Evolutionary conservation across 2,329 filamentous ascomycete species (phyloP), one percentile per base, ranked within the genome.

Genomic region (Delphinella strobiligena): DNA sequence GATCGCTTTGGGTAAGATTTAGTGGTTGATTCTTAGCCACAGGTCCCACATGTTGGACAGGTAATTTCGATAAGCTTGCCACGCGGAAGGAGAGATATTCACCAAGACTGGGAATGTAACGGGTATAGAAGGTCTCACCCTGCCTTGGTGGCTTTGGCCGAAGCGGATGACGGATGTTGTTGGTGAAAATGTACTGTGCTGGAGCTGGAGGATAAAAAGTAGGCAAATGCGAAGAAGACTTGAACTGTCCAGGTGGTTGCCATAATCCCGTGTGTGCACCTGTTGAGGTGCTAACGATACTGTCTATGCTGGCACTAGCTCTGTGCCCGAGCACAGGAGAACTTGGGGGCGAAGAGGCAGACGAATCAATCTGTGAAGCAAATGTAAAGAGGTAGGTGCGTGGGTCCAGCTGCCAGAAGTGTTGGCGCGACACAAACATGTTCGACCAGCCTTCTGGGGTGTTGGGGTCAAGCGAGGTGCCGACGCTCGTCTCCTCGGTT

Each of bases 371-470:
- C 18, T 36, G 32, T 1, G 74, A 70, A 7, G 71, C 71, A 19
- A 89, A 69, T 0, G 83, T 86, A 63, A 93, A 94, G 34, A 96
- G 75, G 55, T 94, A 96, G 37, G 93, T 71, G 4, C 85, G 75
- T 1, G 83, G 76, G 31, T 93, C 86, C 3, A 91, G 71, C 63
- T 96, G 91, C 91, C 91, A 98, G 61, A 95, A 98, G 52, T 78
- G 78, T 45, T 75, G 72, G 31, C 78, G 74, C 42, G 80, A 82
- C 31, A 88, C 80, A 56, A 91, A 95, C 80, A 93, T 88, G 37
- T 74, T 67, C 19, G 69, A 69, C 83, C 84, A 94, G 38, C 73
- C 77, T 31, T 78, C 72, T 15, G 54, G 49, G 37, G 80, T 73
- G 32, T 78, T 71, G 11, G 74, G 58, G 29, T 74, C 72, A 3